Conservation (phyloP, 768 basidiomycete genomes). For the Mycena polygramma region DNA sequence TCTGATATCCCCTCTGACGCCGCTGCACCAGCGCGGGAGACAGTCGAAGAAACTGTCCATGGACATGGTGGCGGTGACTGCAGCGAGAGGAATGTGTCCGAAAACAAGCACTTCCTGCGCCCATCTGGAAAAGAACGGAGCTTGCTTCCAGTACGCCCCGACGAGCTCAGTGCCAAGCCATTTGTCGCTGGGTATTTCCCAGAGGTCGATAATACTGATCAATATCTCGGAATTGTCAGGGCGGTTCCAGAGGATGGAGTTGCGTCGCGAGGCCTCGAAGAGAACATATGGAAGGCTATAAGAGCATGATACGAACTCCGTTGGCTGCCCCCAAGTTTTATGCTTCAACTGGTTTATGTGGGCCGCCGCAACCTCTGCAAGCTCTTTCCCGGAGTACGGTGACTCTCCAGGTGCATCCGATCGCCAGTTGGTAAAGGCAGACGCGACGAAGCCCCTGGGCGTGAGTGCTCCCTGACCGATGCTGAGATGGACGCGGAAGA, state of each 20-base stretch:
- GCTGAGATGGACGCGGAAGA: slow-evolving; percentile 11
- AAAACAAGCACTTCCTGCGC: slow-evolving; percentile 23
- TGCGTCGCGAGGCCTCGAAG: background rate
- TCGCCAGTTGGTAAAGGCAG: background rate
- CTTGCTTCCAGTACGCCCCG: background rate
- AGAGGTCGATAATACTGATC: slow-evolving; percentile 24
- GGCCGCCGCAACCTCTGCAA: too few species aligned
- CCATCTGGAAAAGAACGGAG: slow-evolving; percentile 18
- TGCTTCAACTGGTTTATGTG: slow-evolving; percentile 15
- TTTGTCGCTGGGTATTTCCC: background rate
- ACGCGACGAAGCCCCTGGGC: background rate
- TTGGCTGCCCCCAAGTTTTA: background rate
- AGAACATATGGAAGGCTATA: slow-evolving; percentile 20
- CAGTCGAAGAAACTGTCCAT: background rate
- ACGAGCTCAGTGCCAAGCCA: slow-evolving; percentile 24
- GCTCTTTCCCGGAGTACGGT: background rate
- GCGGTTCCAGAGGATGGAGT: too few species aligned
- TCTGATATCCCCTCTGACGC: background rate
- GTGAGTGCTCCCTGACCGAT: background rate
- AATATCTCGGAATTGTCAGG: too few species aligned
- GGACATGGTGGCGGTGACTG: slow-evolving; percentile 7
- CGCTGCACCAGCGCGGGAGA: slow-evolving; percentile 22
- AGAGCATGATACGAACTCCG: slow-evolving; percentile 8
- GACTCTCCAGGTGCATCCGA: background rate
- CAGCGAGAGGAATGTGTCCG: slow-evolving; percentile 7